Evolutionary conservation across 768 basidiomycete species (phyloP).

Genomic region (Cantharellus cinnabarinus): DNA sequence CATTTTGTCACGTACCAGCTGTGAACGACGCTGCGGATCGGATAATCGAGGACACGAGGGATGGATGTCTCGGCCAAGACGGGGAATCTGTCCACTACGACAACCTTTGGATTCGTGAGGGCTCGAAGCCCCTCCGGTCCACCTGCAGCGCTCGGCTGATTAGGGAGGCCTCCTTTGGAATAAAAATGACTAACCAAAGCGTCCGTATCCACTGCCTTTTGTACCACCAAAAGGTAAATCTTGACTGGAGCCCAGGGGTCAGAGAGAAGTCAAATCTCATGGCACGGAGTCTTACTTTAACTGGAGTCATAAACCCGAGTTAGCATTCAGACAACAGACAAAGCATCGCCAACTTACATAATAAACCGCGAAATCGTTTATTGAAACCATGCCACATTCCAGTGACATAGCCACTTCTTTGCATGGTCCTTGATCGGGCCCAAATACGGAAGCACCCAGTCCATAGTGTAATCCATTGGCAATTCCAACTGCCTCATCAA

Average conservation of each 20-base stretch:
- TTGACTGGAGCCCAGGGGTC: constrained; percentile 29
- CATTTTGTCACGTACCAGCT: constrained; percentile 40
- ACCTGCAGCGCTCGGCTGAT: constrained; percentile 23
- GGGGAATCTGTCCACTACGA: constrained; percentile 74
- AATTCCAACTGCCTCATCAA: constrained; percentile 72
- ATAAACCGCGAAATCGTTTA: constrained; percentile 86
- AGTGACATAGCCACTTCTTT: constrained; percentile 59
- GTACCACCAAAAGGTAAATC: constrained; percentile 89
- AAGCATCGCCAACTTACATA: constrained; percentile 35
- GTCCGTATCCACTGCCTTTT: constrained; percentile 80
- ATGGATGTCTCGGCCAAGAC: constrained; percentile 66
- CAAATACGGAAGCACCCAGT: constrained; percentile 88
- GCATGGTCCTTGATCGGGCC: constrained; percentile 61
- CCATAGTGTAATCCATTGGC: constrained; percentile 80
- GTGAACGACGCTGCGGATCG: constrained; percentile 44
- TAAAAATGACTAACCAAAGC: constrained; percentile 43
- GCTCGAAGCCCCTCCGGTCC: constrained; percentile 85
- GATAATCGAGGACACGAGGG: constrained; percentile 72
- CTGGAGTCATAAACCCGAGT: constrained; percentile 17
- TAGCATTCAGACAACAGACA: constrained; percentile 5
- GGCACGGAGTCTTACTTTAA: constrained; percentile 30
- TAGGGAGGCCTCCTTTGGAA: constrained; percentile 5
- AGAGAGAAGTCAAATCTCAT: background rate
- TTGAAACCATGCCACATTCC: constrained; percentile 90
- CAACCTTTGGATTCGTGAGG: constrained; percentile 73